These are phyloP conservation scores for Yarrowia bubula DNA, from an alignment of 805 yeast genomes.

Conservation along the genomic window DNA sequence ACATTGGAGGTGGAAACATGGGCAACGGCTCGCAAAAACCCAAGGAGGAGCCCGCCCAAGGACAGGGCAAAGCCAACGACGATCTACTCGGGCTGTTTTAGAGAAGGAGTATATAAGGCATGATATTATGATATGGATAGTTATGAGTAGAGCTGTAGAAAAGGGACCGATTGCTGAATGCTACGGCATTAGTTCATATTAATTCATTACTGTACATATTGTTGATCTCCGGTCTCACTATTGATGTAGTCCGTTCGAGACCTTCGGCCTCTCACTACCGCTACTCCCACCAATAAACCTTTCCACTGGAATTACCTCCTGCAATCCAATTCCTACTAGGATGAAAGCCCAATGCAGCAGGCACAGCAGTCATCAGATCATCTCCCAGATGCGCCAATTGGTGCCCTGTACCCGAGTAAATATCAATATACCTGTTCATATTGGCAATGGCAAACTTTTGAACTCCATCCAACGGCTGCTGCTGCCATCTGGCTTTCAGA, in stretches of 20 bases:
- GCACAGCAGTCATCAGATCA: constrained; percentile 75
- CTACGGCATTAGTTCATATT: too few species aligned
- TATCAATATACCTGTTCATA: constrained; percentile 85
- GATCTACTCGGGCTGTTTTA: constrained; percentile 39
- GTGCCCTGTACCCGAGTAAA: constrained; percentile 72
- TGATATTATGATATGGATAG: neutral
- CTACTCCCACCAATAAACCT: constrained; percentile 58
- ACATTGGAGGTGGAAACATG: neutral
- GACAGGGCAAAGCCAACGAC: constrained; percentile 31
- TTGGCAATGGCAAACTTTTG: constrained; percentile 90
- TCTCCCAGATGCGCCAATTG: constrained; percentile 73
- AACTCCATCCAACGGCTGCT: constrained; percentile 61
- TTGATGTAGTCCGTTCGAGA: too few species aligned
- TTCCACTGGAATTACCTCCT: constrained; percentile 95
- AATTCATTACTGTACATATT: too few species aligned
- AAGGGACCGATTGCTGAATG: too few species aligned
- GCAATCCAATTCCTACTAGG: constrained; percentile 85
- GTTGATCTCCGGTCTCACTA: too few species aligned
- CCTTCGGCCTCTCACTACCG: neutral
- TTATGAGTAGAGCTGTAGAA: too few species aligned
- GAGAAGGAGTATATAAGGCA: constrained; percentile 24
- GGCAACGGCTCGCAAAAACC: constrained; percentile 21
- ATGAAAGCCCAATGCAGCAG: constrained; percentile 84
- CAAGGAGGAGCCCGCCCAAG: neutral
- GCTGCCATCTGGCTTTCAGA: constrained; percentile 84